phyloP scores from a whole-genome alignment of 2,329 filamentous ascomycete genomes.

The Calycina marina region DNA sequence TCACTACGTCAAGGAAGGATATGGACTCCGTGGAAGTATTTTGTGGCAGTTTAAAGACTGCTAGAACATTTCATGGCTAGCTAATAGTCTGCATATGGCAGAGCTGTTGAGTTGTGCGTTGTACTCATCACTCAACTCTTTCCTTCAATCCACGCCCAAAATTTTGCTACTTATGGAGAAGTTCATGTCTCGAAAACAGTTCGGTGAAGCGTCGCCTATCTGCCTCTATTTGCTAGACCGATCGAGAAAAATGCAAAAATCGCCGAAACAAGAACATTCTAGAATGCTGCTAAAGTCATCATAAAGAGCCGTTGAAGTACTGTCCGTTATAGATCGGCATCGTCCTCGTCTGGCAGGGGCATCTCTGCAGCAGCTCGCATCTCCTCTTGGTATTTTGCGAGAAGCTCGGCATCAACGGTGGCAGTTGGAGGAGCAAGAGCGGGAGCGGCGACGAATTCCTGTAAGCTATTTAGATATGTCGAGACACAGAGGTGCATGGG shows the following conservation, averaged over 20 bases:
- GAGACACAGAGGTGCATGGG: conserved; percentile 6
- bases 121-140: conserved; percentile 18
- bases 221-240: conserved; percentile 20
- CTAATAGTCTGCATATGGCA: conserved; percentile 18
- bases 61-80: no score
- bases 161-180: conserved; percentile 14
- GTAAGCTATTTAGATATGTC: conserved; percentile 9
- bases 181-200: conserved; percentile 16
- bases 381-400: conserved; percentile 75
- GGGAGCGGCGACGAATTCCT: conserved; percentile 95
- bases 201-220: conserved; percentile 11
- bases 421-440: conserved; percentile 91
- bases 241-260: conserved; percentile 21
- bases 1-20: no score
- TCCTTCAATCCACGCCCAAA: conserved; percentile 13
- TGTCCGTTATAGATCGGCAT: conserved; percentile 39
- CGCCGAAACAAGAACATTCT: conserved; percentile 22
- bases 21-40: no score
- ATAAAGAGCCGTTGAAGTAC: conserved; percentile 7
- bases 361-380: conserved; percentile 66
- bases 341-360: conserved; percentile 91
- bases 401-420: conserved; percentile 68
- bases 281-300: conserved; percentile 20
- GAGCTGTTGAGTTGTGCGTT: no score
- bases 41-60: no score